These are phyloP conservation scores for Plasmodium berghei DNA, from an alignment of 169 alveolate genomes.

Conservation along the genomic window DNA sequence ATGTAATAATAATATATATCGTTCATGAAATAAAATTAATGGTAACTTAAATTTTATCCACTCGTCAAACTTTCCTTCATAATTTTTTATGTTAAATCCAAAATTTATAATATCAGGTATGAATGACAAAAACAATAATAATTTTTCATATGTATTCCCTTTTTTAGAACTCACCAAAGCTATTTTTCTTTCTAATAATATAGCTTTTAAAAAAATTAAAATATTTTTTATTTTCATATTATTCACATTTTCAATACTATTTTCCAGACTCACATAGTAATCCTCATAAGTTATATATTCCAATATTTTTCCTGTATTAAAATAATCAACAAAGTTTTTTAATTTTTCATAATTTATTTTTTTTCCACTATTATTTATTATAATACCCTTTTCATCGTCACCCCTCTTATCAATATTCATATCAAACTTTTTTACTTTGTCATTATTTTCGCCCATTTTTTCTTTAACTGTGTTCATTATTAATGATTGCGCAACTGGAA, in stretches of 20 bases:
- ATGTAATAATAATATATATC: constrained; percentile 48
- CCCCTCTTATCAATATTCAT: not conserved
- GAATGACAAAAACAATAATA: constrained; percentile 46
- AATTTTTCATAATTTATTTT: constrained; percentile 6
- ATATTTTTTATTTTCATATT: constrained; percentile 57
- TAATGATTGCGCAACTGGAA: constrained; percentile 11
- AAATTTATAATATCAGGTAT: constrained; percentile 74
- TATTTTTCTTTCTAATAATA: constrained; percentile 57
- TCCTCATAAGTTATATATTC: constrained; percentile 22
- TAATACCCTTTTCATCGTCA: not conserved
- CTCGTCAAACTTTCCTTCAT: constrained; percentile 61
- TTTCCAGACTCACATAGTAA: constrained; percentile 12
- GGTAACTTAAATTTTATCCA: constrained; percentile 61
- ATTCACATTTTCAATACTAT: constrained; percentile 23
- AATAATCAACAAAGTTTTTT: constrained; percentile 21
- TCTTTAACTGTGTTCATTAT: not conserved
- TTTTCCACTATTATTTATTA: not conserved
- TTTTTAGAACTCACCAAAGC: constrained; percentile 58
- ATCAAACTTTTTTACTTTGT: not conserved
- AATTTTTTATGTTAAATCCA: constrained; percentile 65
- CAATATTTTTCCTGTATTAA: not conserved
- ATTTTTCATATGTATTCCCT: constrained; percentile 28
- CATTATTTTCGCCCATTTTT: not conserved
- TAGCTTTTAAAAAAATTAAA: constrained; percentile 49
- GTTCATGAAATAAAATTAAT: constrained; percentile 68